phyloP scores from a whole-genome alignment of 257 asterid genomes.

The Lithospermum erythrorhizon region DNA sequence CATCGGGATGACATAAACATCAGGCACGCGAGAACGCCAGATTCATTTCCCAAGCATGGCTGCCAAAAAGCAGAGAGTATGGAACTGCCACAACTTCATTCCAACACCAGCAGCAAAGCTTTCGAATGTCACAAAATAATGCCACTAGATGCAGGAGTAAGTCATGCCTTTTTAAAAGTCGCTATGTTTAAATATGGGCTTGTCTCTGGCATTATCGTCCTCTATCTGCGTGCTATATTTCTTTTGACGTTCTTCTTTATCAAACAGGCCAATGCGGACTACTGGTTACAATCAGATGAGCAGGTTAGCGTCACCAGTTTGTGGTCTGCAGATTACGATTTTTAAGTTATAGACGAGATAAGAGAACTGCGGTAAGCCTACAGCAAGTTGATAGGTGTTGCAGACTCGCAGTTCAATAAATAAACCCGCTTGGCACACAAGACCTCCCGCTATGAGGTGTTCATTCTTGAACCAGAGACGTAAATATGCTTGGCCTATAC shows the following conservation, averaged over 20 bases:
- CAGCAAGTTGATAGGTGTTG: not conserved
- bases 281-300: conserved; percentile 58
- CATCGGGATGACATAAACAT: conserved; percentile 20
- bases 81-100: conserved; percentile 16
- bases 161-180: conserved; percentile 13
- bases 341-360: not conserved
- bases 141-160: conserved; percentile 49
- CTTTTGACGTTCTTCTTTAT: not conserved
- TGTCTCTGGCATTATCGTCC: not conserved
- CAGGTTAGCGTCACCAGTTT: conserved; percentile 36
- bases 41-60: conserved; percentile 20
- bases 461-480: not conserved
- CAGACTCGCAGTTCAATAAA: not conserved
- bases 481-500: not conserved
- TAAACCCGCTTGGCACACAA: not conserved
- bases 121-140: conserved; percentile 43
- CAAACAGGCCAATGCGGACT: conserved; percentile 54
- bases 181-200: not conserved
- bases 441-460: not conserved
- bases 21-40: conserved; percentile 29
- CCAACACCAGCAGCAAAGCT: conserved; percentile 16
- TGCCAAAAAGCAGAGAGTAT: conserved; percentile 15
- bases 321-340: conserved; percentile 41
- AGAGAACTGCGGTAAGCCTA: not conserved
- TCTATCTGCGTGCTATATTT: not conserved